phyloP scores from a whole-genome alignment of 2,329 filamentous ascomycete species.

The Microdochium nivale region DNA sequence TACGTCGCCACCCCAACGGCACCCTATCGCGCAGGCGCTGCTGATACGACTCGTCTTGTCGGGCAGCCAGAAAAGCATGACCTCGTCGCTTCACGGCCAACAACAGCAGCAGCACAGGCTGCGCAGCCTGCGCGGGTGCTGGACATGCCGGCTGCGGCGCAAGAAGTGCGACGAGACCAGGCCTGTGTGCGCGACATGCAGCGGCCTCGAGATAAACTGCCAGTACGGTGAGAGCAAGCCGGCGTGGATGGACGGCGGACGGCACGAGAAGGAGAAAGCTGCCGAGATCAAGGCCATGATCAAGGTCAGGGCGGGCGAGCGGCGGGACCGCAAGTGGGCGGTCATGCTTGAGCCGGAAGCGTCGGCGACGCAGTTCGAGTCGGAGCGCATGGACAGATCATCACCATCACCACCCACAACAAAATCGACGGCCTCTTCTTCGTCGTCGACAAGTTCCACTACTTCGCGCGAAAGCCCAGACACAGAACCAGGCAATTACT shows the following conservation, averaged over 20 bases:
- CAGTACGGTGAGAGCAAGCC: conserved; percentile 42
- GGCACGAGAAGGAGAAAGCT: conserved; percentile 39
- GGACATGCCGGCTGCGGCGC: conserved; percentile 51
- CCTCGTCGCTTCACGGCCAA: neutral
- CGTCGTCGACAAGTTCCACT: neutral
- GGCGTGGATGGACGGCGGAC: conserved; percentile 48
- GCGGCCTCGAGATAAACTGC: conserved; percentile 46
- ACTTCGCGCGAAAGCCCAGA: neutral
- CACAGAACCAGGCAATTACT: neutral
- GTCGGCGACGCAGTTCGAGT: neutral
- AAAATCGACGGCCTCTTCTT: neutral
- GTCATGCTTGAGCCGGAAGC: conserved; percentile 22
- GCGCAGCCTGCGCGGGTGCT: conserved; percentile 42
- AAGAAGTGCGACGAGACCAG: conserved; percentile 52
- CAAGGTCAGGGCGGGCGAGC: conserved; percentile 41
- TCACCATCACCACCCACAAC: neutral
- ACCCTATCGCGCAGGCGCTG: too few species aligned
- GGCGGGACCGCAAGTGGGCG: conserved; percentile 39
- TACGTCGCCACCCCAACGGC: too few species aligned
- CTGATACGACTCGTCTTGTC: too few species aligned
- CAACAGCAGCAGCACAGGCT: conserved; percentile 4
- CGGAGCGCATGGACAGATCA: too few species aligned
- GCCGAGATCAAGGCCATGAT: conserved; percentile 47
- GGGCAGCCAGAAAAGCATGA: too few species aligned
- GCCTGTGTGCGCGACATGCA: conserved; percentile 42